Conservation (phyloP, 2,329 filamentous ascomycete genomes). For the Clarireedia hainanense region DNA sequence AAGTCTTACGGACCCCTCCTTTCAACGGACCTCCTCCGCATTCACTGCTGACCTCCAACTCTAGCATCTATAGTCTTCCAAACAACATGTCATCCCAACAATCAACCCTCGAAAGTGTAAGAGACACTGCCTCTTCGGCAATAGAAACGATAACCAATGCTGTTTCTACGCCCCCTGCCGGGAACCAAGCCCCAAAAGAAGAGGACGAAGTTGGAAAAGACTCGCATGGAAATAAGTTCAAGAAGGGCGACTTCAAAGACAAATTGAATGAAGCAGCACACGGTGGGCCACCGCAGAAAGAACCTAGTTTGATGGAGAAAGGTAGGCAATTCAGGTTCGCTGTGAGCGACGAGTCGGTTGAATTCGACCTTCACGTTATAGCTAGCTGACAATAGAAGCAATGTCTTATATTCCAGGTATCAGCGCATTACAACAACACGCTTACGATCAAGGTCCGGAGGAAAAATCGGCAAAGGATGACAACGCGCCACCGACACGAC, state of each 20-base stretch:
- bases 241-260: slow-evolving; percentile 21
- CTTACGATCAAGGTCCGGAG: slow-evolving; percentile 12
- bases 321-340: slow-evolving; percentile 10
- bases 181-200: slow-evolving; percentile 11
- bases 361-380: not conserved
- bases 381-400: slow-evolving; percentile 15
- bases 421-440: slow-evolving; percentile 10
- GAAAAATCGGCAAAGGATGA: not conserved
- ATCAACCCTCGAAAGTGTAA: slow-evolving; percentile 18
- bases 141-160: slow-evolving; percentile 11
- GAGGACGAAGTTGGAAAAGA: slow-evolving; percentile 17
- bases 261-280: slow-evolving; percentile 21
- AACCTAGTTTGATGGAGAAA: slow-evolving; percentile 17
- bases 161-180: slow-evolving; percentile 2
- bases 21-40: too few species aligned
- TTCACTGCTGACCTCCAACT: too few species aligned
- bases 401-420: slow-evolving; percentile 18
- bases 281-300: slow-evolving; percentile 4
- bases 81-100: slow-evolving; percentile 20
- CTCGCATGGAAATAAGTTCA: slow-evolving; percentile 15
- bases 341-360: not conserved
- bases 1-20: too few species aligned
- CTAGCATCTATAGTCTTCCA: not conserved
- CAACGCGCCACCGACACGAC: slow-evolving; percentile 18
- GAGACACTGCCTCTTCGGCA: slow-evolving; percentile 12